Conservation (phyloP, 179 eudicot species). For the Silene vulgaris region DNA sequence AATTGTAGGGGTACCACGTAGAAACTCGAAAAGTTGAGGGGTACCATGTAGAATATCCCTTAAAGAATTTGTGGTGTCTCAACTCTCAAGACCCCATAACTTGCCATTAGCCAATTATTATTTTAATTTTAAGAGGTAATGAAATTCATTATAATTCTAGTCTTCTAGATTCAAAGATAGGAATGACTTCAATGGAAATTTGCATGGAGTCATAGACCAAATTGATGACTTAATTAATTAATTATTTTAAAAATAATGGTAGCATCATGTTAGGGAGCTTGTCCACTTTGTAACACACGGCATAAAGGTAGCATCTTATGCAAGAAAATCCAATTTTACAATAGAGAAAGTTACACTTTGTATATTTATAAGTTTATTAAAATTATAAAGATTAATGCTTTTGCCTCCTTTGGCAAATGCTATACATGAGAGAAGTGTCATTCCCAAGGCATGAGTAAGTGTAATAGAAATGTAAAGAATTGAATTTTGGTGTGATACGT, state of each 20-base stretch:
- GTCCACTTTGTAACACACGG: conserved; percentile 15
- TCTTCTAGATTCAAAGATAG: too few species aligned
- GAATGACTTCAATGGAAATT: not conserved
- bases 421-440: conserved; percentile 24
- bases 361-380: conserved; percentile 10
- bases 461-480: not conserved
- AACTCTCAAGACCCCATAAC: too few species aligned
- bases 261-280: not conserved
- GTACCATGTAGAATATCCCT: too few species aligned
- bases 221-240: not conserved
- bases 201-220: conserved; percentile 7
- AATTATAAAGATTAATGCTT: conserved; percentile 9
- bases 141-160: not conserved
- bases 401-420: conserved; percentile 16
- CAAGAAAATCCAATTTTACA: conserved; percentile 20
- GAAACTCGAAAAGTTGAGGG: too few species aligned
- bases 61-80: too few species aligned
- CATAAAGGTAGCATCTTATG: conserved; percentile 17
- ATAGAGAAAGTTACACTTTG: conserved; percentile 22
- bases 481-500: conserved; percentile 29
- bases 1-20: too few species aligned
- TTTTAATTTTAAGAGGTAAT: not conserved
- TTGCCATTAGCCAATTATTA: too few species aligned
- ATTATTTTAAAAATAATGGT: not conserved
- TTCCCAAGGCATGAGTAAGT: conserved; percentile 24